These are phyloP conservation scores for Candida glucosophila DNA, from an alignment of 1,139 yeast species.

Conservation along the genomic window DNA sequence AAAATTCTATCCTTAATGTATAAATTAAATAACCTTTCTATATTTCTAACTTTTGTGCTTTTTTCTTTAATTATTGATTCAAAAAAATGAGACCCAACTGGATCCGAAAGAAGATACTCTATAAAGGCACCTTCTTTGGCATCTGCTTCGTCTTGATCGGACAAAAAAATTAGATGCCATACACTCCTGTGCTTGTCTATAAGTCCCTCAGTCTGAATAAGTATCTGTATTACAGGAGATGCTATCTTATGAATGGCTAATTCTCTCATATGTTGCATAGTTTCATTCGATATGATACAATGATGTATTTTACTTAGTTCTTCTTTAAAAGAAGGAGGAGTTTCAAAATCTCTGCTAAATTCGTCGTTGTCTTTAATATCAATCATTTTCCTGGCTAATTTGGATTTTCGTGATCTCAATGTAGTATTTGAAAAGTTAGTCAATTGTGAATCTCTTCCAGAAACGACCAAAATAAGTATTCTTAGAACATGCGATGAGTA, in stretches of 20 bases:
- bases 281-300: constrained; percentile 30
- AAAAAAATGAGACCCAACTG: constrained; percentile 87
- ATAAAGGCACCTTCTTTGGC: constrained; percentile 71
- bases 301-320: constrained; percentile 42
- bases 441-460: constrained; percentile 79
- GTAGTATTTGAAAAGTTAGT: constrained; percentile 65
- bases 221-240: constrained; percentile 79
- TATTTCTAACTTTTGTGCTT: constrained; percentile 57
- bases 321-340: constrained; percentile 64
- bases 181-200: constrained; percentile 61
- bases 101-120: constrained; percentile 74
- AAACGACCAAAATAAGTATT: constrained; percentile 56
- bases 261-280: constrained; percentile 49
- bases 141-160: constrained; percentile 40
- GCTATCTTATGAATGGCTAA: constrained; percentile 72
- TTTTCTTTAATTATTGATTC: constrained; percentile 58
- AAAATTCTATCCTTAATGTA: constrained; percentile 70
- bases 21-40: constrained; percentile 58
- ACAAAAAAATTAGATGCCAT: constrained; percentile 49
- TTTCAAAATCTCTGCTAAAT: constrained; percentile 57
- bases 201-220: constrained; percentile 76
- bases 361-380: constrained; percentile 74
- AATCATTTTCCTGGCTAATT: constrained; percentile 88
- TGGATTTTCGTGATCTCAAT: constrained; percentile 77
- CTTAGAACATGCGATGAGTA: constrained; percentile 88